A percentile compares a stretch with the other conserved stretches of the same genome.
Evolutionary conservation across 768 basidiomycete species (phyloP).

Genomic region (Tremella mesenterica): DNA sequence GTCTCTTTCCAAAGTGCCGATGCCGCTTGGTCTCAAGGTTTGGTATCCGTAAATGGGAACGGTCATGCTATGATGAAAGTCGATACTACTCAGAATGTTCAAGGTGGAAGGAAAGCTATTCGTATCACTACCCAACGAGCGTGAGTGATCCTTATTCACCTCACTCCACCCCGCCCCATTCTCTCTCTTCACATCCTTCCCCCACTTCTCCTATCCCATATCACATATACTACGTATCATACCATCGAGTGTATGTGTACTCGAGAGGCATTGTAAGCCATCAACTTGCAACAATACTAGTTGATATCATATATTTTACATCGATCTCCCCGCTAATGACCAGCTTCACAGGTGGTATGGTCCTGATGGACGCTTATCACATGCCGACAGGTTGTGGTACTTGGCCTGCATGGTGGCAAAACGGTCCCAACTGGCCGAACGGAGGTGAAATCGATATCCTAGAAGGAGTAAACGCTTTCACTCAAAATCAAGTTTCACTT

Average conservation of each 20-base stretch:
- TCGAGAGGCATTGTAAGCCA: too few relatives aligned
- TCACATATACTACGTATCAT: too few relatives aligned
- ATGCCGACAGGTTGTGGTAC: constrained; percentile 85
- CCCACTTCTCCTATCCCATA: too few relatives aligned
- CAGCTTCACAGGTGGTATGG: constrained; percentile 54
- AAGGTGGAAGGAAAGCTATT: constrained; percentile 63
- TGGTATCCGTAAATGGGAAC: constrained; percentile 58
- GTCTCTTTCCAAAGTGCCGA: constrained; percentile 54
- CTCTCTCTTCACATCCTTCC: constrained; percentile 46
- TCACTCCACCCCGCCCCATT: background rate
- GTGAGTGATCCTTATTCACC: constrained; percentile 48
- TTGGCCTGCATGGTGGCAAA: constrained; percentile 63
- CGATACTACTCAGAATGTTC: constrained; percentile 68
- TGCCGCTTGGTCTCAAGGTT: constrained; percentile 51
- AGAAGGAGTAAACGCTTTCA: constrained; percentile 49
- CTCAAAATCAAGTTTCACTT: constrained; percentile 48
- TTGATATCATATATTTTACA: too few relatives aligned
- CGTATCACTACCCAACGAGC: constrained; percentile 55
- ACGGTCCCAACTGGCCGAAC: constrained; percentile 48
- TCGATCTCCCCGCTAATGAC: too few relatives aligned
- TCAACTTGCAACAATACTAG: too few relatives aligned
- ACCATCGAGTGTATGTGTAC: too few relatives aligned
- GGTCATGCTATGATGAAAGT: constrained; percentile 81
- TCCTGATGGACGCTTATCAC: constrained; percentile 75
- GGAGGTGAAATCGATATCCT: constrained; percentile 47